Base-by-base conservation (phyloP, 331 rosid genomes). In the Pyrus hybrid region DNA sequence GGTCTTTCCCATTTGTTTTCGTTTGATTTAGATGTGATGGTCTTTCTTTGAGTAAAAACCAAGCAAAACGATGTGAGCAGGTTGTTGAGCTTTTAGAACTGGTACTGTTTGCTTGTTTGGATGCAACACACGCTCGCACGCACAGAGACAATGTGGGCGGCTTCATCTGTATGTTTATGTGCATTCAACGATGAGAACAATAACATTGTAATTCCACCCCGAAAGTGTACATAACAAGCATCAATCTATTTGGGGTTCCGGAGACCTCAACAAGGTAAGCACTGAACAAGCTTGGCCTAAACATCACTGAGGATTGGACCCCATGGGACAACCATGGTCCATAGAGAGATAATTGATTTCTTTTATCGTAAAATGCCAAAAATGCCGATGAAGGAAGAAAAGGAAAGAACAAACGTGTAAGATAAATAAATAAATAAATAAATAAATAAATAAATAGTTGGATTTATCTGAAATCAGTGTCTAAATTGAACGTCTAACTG, bases 261-360 rank as follows among this genome's bases (percentile, higher is more conserved):
- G 77, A 41, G 37, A 61, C 68, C 58, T 33, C 69, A 37, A 73
- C 61, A 37, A 61, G 77, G 58, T 37, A 25, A 20, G 5, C 69
- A 60, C 9, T 73, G 58, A 61, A 73, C 26, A 73, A 73, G 16
- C 69, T 73, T 61, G 77, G 43, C 5, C 77, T 73, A 13, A 61
- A 43, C 25, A 73, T 73, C 8, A 18, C 9, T 1, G 26, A 61
- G 64, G 69, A 73, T 26, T 61, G 69, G 77, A 60, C 77, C 47
- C 77, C 77, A 10, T 43, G 69, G 77, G 43, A 13, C 58, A 61
- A 58, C 43, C 13, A n/a, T n/a, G n/a, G n/a, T n/a, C n/a, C n/a
- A 26, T 33, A 17, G 69, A 73, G 61, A 16, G 56, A n/a, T n/a
- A n/a, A n/a, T n/a, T n/a, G n/a, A n/a, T n/a, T n/a, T n/a, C n/a